Conservation (phyloP, 805 yeast genomes). For the Starmerella stigmatis region DNA sequence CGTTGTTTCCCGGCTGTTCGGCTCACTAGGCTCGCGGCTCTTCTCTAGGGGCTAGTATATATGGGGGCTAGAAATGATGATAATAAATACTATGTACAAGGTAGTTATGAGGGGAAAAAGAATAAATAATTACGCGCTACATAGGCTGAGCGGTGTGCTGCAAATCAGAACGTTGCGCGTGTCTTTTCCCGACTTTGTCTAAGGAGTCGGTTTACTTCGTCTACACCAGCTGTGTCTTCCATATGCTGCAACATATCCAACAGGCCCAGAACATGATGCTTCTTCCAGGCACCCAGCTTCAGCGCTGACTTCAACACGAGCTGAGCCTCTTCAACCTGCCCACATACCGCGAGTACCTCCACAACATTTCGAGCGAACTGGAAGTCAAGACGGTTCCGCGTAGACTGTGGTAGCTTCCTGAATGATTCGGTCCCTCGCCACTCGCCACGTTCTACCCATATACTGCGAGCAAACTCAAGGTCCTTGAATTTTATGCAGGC, state of each 20-base stretch:
- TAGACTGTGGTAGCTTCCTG: conserved; percentile 31
- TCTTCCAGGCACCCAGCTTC: conserved; percentile 60
- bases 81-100: conserved; percentile 1
- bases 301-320: conserved; percentile 57
- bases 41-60: conserved; percentile 11
- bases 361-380: conserved; percentile 67
- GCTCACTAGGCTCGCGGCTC: conserved; percentile 15
- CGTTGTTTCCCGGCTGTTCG: conserved; percentile 17
- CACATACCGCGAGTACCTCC: conserved; percentile 43
- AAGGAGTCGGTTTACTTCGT: conserved; percentile 7
- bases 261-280: conserved; percentile 37
- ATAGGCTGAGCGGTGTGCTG: too few species aligned
- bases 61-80: too few species aligned
- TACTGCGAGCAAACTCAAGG: conserved; percentile 46
- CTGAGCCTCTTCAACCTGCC: conserved; percentile 56
- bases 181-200: not conserved
- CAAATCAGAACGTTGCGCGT: too few species aligned
- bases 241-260: conserved; percentile 34
- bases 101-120: too few species aligned
- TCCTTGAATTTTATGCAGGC: conserved; percentile 54
- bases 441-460: conserved; percentile 73
- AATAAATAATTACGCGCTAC: conserved; percentile 8
- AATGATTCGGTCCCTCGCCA: conserved; percentile 52
- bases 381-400: conserved; percentile 44
- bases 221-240: conserved; percentile 35